Evolutionary conservation across 2,329 filamentous ascomycete genomes (phyloP), one percentile per base, ranked within the genome.

Genomic region (Colletotrichum costaricense): DNA sequence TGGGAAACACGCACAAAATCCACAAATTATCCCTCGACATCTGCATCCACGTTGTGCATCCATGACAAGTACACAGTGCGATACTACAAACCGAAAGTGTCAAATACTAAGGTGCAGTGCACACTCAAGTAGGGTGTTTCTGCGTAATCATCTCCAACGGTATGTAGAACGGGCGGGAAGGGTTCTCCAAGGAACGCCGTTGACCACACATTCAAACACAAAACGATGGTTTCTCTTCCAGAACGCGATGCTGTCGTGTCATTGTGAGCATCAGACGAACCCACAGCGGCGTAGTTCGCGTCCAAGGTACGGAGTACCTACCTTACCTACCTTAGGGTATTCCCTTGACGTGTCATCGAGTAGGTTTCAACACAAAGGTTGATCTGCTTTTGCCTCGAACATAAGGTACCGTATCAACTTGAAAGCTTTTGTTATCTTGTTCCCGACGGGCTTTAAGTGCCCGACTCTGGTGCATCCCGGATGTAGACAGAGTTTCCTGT

Each of bases 211-310:
- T 16, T 14, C 35, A 42, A 42, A 42, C 22, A 19, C 30, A 35
- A 12, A 35, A 24, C 38, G 38, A 63, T 12, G 46, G n/a, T 14
- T 38, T 22, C 24, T 28, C 30, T 69, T 63, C 69, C 35, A 69
- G 38, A 58, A 68, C 9, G 49, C 49, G 52, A 72, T 22, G 35
- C 28, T 42, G 22, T 38, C 54, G 38, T 57, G 42, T 55, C 55
- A 70, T 64, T 28, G 38, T 63, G 65, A 42, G 62, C 67, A 66
- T 72, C 65, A 54, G 69, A 72, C 52, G 69, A 72, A 72, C 69
- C 38, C 38, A 57, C 12, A 16, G 46, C n/a, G 35, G 14, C n/a
- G 46, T 24, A 30, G 62, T 54, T 35, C n/a, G 62, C 35, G 35
- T 16, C 54, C 35, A 42, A 42, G 16, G 35, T 60, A 42, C 14